Evolutionary conservation across 164 flowering plant species (phyloP), one percentile per base, ranked within the genome.

Genomic region (Liquidambar formosana): DNA sequence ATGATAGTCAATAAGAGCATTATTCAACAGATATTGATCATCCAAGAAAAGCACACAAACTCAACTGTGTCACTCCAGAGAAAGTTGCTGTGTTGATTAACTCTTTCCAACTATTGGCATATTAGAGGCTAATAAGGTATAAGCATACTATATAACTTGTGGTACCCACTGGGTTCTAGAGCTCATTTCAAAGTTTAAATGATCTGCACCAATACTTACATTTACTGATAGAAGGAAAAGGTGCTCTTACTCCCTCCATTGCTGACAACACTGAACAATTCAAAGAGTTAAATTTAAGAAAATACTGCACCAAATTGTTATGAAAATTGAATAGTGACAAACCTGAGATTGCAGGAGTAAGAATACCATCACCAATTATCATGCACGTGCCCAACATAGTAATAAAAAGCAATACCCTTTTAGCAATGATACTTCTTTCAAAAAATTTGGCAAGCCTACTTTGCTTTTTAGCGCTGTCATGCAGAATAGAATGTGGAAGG

Each of bases 301-400:
- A 41, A 21, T 0, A 38, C 49, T 19, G 64, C 12, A 26, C 62
- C 10, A 71, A 43, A 41, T 33, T 33, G 41, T 6, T 8, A 18
- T 9, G 19, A 4, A 43, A 38, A 48, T 60, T 57, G n/a, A 57
- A 15, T 52, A 28, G 61, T 53, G 25, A 22, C 80, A 76, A 67
- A 89, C 97, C 97, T 80, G 94, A 92, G 48, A 92, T 88, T 58
- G 97, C 94, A 52, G 94, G 97, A 22, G 97, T 92, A 67, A 92
- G 92, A 67, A 92, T 86, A 63, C 97, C 97, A 75, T 92, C 97
- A 43, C 97, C 97, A 70, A 92, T 92, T 41, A 89, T 79, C 97
- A 92, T 92, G 82, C 97, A 92, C 84, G 77, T 87, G 47, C 94
- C 97, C 21, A 92, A 71, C 81, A 92, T 89, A 63, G 97, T 88